A percentile compares a stretch with the other conserved stretches of the same genome.
Evolutionary conservation across 2,329 filamentous ascomycete species (phyloP).

Genomic region (Fusarium sp.): DNA sequence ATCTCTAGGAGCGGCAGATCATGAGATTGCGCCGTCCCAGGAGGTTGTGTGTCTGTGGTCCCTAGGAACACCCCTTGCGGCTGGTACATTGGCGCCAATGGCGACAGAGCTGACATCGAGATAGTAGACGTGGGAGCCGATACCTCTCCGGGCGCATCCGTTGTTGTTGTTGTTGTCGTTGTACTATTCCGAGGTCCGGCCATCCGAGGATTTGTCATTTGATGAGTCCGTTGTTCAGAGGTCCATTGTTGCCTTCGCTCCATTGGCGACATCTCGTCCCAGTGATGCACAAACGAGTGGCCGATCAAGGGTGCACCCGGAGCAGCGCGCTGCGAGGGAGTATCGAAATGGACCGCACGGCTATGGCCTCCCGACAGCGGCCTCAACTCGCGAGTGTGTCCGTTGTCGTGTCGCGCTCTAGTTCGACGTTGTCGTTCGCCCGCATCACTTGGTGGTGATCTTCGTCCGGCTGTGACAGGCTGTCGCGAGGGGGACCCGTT

Average conservation of each 20-base stretch:
- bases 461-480: slow-evolving; percentile 33
- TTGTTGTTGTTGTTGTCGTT: neutral
- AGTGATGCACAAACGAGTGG: slow-evolving; percentile 15
- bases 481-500: slow-evolving; percentile 26
- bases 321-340: slow-evolving; percentile 3
- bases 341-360: slow-evolving; percentile 2
- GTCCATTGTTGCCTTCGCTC: slow-evolving; percentile 19
- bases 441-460: slow-evolving; percentile 43
- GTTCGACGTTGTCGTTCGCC: slow-evolving; percentile 44
- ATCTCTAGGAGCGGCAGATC: slow-evolving; percentile 9
- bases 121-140: neutral
- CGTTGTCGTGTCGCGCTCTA: slow-evolving; percentile 40
- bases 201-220: neutral
- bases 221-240: neutral
- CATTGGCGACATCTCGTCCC: slow-evolving; percentile 11
- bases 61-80: slow-evolving; percentile 5
- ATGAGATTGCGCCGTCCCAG: neutral
- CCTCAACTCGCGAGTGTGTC: slow-evolving; percentile 11
- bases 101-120: slow-evolving; percentile 19
- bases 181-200: neutral
- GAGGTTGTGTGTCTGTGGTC: neutral
- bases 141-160: neutral
- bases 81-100: slow-evolving; percentile 26
- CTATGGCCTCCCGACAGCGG: slow-evolving; percentile 8
- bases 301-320: slow-evolving; percentile 2